Base-by-base conservation (phyloP, 129 eudicot species). In the Flaveria robusta region DNA sequence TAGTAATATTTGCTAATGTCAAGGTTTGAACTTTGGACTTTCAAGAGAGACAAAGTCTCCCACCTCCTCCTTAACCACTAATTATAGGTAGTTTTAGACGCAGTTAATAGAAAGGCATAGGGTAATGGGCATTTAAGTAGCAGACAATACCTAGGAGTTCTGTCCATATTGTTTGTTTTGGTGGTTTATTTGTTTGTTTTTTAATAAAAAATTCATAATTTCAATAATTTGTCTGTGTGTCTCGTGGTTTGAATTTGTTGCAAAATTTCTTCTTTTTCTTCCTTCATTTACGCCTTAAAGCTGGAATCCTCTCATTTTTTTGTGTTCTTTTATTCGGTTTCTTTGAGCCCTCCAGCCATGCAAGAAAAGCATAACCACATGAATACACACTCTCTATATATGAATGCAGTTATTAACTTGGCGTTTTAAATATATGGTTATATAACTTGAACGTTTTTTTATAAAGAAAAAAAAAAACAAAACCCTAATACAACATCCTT, bases 311-410 rank as follows among this genome's bases (percentile, higher is more conserved):
- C 66, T 65, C 73, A 15, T 34, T 46, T 72, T 64, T 56, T 26
- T 46, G 69, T 63, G 39, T 54, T 76, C 66, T 76, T 76, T 76
- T 76, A 66, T 66, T 72, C 52, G 26, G 55, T 75, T 66, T 27
- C 71, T 31, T 75, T 64, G 74, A 79, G 83, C 79, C 68, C 68
- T 79, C 74, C 83, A 79, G 83, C 83, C 83, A 79, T 79, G 79
- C 83, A 79, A 22, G 59, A 72, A 79, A 54, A 72, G 74, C 65
- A 4, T 65, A 22, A 20, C 73, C 52, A 45, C 50, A 31, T 29
- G 31, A 0, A 24, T n/a, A 5, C 16, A 10, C 70, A 23, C 70
- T 75, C 63, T 63, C 63, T 46, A 1, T 14, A 18, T 9, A 27
- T 59, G 7, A 24, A 56, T 7, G 22, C 27, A 11, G 27, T 74